Evolutionary conservation across 352 stramenopile genomes (phyloP).

Genomic region (Pythium rishiriense): DNA sequence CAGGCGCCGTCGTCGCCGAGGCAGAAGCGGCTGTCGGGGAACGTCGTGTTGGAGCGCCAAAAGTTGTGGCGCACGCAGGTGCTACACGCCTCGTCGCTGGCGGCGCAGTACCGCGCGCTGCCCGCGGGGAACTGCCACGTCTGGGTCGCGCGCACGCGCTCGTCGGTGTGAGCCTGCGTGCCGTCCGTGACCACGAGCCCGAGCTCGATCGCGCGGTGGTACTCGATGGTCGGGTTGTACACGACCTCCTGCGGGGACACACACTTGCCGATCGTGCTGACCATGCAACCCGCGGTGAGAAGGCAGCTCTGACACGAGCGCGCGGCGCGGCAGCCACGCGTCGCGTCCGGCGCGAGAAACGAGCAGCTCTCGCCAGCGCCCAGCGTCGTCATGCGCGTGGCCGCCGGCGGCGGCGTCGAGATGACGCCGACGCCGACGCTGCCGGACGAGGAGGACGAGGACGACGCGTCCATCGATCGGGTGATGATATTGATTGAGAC

Average conservation of each 20-base stretch:
- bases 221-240: slow-evolving; percentile 5
- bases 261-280: slow-evolving; percentile 11
- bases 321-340: slow-evolving; percentile 9
- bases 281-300: slow-evolving; percentile 15
- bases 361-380: slow-evolving; percentile 11
- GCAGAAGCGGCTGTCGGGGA: slow-evolving; percentile 18
- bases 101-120: slow-evolving; percentile 2
- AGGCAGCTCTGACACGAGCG: slow-evolving; percentile 20
- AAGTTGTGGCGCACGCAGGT: slow-evolving; percentile 6
- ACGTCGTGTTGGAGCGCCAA: slow-evolving; percentile 6
- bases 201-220: neutral
- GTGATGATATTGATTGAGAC: neutral
- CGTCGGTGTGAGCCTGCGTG: neutral
- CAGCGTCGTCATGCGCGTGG: neutral
- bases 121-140: slow-evolving; percentile 13
- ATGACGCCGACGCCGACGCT: neutral
- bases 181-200: neutral
- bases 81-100: slow-evolving; percentile 1
- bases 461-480: neutral
- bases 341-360: neutral
- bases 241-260: neutral
- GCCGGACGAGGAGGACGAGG: neutral
- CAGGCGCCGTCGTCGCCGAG: slow-evolving; percentile 6
- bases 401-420: neutral
- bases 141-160: neutral